phyloP scores from a whole-genome alignment of 2,329 filamentous ascomycete species.

The Hypoxylon sp. region DNA sequence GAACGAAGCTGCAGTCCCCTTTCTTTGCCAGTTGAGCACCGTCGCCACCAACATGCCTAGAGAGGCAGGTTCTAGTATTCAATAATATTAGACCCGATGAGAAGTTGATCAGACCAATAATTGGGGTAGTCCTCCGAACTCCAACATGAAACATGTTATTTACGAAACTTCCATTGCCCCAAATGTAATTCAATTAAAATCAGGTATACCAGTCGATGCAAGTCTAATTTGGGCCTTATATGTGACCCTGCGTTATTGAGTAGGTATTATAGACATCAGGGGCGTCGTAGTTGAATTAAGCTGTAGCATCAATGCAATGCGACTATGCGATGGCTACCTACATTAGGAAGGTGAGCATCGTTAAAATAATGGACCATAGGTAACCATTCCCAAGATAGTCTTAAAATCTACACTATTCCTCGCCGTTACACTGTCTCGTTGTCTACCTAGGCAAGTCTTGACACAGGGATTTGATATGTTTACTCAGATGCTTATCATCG shows the following conservation, averaged over 20 bases:
- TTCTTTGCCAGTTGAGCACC: not conserved
- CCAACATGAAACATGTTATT: not conserved
- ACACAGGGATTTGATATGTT: not conserved
- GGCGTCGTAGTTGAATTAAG: conserved; percentile 34
- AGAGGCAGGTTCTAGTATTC: not conserved
- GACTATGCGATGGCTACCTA: conserved; percentile 32
- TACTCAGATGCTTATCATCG: not conserved
- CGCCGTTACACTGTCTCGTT: not conserved
- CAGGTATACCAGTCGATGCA: not conserved
- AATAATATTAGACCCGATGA: not conserved
- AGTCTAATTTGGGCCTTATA: not conserved
- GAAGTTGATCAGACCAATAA: not conserved
- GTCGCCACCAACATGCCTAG: not conserved
- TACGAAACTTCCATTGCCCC: not conserved
- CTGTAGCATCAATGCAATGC: conserved; percentile 35
- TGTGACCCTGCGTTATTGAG: not conserved
- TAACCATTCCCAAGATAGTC: not conserved
- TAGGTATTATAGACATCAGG: not conserved
- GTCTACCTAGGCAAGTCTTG: not conserved
- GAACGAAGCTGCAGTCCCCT: not conserved
- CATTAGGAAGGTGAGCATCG: conserved; percentile 38
- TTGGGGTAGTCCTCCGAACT: not conserved
- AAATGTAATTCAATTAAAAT: not conserved
- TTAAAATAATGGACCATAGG: not conserved
- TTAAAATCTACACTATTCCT: not conserved